Percentiles rank a stretch among this genome's conserved stretches.
These are phyloP conservation scores for Fusarium lyarnte DNA, from an alignment of 2,329 filamentous ascomycete species.

Conservation along the genomic window DNA sequence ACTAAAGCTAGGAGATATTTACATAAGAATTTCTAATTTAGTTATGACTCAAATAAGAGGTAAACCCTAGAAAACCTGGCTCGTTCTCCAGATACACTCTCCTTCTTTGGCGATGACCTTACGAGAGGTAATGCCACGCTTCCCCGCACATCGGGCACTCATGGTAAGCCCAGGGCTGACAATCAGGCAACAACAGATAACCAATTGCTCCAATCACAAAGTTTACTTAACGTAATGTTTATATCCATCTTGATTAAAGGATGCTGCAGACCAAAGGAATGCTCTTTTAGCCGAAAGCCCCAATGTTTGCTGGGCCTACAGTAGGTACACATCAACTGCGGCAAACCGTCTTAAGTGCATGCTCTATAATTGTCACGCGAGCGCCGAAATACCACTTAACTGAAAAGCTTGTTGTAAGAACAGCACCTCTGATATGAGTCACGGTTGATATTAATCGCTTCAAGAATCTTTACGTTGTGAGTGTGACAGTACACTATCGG, in stretches of 20 bases:
- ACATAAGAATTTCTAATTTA: not conserved
- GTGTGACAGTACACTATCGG: not conserved
- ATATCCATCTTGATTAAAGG: fast-evolving
- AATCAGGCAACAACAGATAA: not conserved
- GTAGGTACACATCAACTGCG: too few species aligned
- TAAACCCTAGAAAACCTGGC: fast-evolving
- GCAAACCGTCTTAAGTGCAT: too few species aligned
- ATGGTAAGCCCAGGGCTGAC: not conserved
- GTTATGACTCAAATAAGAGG: fast-evolving
- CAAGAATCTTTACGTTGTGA: not conserved
- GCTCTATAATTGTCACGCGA: too few species aligned
- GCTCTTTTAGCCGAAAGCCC: fast-evolving
- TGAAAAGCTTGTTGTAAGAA: fast-evolving
- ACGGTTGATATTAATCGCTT: fast-evolving
- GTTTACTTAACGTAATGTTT: too few species aligned
- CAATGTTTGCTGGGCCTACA: not conserved
- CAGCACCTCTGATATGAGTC: fast-evolving
- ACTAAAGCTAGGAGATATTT: not conserved
- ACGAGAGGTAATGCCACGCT: not conserved
- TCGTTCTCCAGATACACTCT: too few species aligned
- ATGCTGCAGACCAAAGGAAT: fast-evolving
- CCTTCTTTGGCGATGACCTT: too few species aligned
- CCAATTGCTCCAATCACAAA: not conserved
- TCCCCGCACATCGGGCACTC: not conserved
- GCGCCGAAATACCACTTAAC: not conserved